Base-by-base conservation (phyloP, 2,329 filamentous ascomycete species). In the Bipolaris cookei region DNA sequence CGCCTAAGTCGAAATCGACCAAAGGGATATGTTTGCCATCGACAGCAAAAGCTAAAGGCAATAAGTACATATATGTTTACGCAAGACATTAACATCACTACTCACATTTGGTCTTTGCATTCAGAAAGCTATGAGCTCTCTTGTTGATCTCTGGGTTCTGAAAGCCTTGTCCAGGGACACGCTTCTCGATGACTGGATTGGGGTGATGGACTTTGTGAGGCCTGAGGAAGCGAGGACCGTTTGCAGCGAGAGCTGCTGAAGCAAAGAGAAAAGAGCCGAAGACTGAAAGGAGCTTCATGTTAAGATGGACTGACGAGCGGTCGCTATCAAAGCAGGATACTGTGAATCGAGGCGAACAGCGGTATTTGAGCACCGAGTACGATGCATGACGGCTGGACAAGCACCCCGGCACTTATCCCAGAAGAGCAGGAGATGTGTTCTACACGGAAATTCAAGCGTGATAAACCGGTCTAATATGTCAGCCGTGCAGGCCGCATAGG, bases 11-110 rank as follows among this genome's bases (percentile, higher is more conserved):
- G 59, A 90, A 92, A 23, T 82, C 70, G 0, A 92, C 86, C 16
- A 90, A 87, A 0, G 90, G 90, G 45, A 92, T 84, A 1, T 75
- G 79, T 2, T 80, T 82, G 2, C 89, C 86, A 64, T 91, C 84
- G 38, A 90, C 86, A 20, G 81, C 83, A 59, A 87, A 90, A 62
- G 82, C 86, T 88, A 59, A 6, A 7, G n/a, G 1, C 7, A 2
- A n/a, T 56, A 18, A 55, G n/a, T 25, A 3, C 32, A 4, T 11
- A 13, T 14, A 2, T 11, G 3, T 18, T 2, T 30, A 13, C 28
- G 14, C 13, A n/a, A 7, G 1, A 11, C 2, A 3, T 10, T 1
- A 21, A 3, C 14, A 16, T 23, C 5, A 32, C n/a, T 20, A 58
- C 67, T 42, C 49, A 75, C 73, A 51, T 54, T 75, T 57, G 0